Base-by-base conservation (phyloP, 2,329 filamentous ascomycete species). In the Sporothrix euskadiensis region DNA sequence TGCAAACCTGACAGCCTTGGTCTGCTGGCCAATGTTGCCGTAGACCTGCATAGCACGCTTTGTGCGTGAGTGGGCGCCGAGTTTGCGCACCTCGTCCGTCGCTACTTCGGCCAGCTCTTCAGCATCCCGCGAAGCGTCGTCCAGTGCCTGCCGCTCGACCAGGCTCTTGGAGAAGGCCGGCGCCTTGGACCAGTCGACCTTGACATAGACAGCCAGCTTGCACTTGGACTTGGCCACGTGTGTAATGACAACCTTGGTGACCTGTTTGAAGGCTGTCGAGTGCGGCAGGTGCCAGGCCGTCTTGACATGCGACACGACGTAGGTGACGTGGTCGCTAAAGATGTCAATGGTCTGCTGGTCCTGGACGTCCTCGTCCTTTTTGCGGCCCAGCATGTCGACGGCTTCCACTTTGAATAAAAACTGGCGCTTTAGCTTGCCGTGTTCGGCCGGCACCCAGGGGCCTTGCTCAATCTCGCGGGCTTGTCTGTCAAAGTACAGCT, bases 191-290 rank as follows among this genome's bases (percentile, higher is more conserved):
- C 96, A 98, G 77, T 94, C 92, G n/a, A 97, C 89, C 78, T 91
- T 92, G 71, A 91, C 92, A 82, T 93, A 97, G 59, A 98, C 89
- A 35, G 94, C 92, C 72, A 99, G 88, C 83, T 96, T 98, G 81
- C 94, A 97, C 81, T 92, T 94, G 14, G 93, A 94, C 83, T 98
- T 98, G 71, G 94, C 90, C 74, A 95, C 88, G 79, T 98, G 94
- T 2, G 96, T 98, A 75, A 99, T 96, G 76, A 98, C 94, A 75
- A 97, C 90, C 82, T 97, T 98, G 77, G 90, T 95, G 73, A 97
- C 89, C 30, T 98, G 85, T 77, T 91, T 91, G 82, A 98, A 97
- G 70, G 89, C 88, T 68, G 89, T 86, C 71, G 91, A 89, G 80
- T 94, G 91, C 14, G 96, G 96, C 52, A 98, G 86, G 83, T 97